Conservation (phyloP, 2,329 filamentous ascomycete species). For the Davidsoniella eucalypti region DNA sequence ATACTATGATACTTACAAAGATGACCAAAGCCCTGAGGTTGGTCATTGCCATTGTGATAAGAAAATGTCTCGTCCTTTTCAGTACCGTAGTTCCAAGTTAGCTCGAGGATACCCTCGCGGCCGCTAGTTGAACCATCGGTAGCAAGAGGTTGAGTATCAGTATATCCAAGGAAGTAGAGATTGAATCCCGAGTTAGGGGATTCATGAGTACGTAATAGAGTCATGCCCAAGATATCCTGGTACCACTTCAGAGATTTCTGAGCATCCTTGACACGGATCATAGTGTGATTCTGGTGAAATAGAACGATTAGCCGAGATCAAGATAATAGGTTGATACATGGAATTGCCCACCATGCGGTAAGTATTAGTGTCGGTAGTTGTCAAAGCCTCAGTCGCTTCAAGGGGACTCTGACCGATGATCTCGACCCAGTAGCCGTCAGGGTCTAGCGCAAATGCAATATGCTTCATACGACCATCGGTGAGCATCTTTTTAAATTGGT, state of each 20-base stretch:
- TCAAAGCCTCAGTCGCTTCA: slow-evolving; percentile 55
- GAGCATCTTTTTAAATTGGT: slow-evolving; percentile 89
- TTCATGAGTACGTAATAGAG: slow-evolving; percentile 56
- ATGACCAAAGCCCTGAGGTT: slow-evolving; percentile 89
- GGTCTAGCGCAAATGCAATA: slow-evolving; percentile 83
- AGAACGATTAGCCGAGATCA: neutral
- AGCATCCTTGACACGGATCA: slow-evolving; percentile 81
- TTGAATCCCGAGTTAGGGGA: slow-evolving; percentile 61
- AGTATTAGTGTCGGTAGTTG: slow-evolving; percentile 52
- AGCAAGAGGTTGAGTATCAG: slow-evolving; percentile 35
- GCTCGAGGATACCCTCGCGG: slow-evolving; percentile 71
- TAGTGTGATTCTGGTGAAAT: slow-evolving; percentile 56
- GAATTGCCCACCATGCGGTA: slow-evolving; percentile 48
- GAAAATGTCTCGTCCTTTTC: slow-evolving; percentile 72
- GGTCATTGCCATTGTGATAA: slow-evolving; percentile 83
- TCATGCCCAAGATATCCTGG: slow-evolving; percentile 81
- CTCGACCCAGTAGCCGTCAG: slow-evolving; percentile 78
- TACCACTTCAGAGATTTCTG: slow-evolving; percentile 64
- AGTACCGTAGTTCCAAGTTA: slow-evolving; percentile 73
- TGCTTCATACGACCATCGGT: slow-evolving; percentile 71
- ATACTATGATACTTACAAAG: slow-evolving; percentile 45
- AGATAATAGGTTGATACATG: neutral
- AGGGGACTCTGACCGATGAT: slow-evolving; percentile 57
- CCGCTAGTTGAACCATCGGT: slow-evolving; percentile 40
- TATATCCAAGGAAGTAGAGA: slow-evolving; percentile 83